Evolutionary conservation across 345 rosid species (phyloP).

Genomic region (Nasturtium officinale): DNA sequence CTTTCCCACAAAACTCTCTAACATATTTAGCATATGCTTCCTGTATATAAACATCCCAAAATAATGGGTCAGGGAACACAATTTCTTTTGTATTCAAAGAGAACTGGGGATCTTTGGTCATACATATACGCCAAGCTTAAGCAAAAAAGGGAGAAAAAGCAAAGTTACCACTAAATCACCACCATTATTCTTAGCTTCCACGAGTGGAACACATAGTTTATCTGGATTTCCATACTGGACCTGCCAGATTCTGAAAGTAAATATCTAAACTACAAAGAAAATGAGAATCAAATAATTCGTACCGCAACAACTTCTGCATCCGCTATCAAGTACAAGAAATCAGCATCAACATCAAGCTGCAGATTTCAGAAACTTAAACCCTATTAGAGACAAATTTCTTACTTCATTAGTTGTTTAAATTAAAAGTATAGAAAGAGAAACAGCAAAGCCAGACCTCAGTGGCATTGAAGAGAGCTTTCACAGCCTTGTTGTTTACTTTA

Average conservation of each 20-base stretch:
- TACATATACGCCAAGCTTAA: not conserved
- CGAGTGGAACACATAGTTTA: conserved; percentile 68
- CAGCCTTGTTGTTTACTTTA: conserved; percentile 57
- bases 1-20: conserved; percentile 57
- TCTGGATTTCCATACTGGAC: conserved; percentile 95
- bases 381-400: not conserved
- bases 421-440: conserved; percentile 16
- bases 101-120: too few species aligned
- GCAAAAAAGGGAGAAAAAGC: conserved; percentile 1
- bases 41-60: too few species aligned
- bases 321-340: conserved; percentile 86
- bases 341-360: conserved; percentile 87
- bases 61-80: too few species aligned
- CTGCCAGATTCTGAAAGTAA: conserved; percentile 48
- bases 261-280: conserved; percentile 31
- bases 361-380: conserved; percentile 23
- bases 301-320: conserved; percentile 87
- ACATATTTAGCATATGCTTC: conserved; percentile 74
- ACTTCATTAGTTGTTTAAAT: not conserved
- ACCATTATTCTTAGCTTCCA: conserved; percentile 77
- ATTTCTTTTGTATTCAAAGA: too few species aligned
- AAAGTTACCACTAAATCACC: conserved; percentile 75
- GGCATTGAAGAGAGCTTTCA: conserved; percentile 72
- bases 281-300: conserved; percentile 25
- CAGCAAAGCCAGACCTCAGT: conserved; percentile 61